phyloP scores from a whole-genome alignment of 2,329 filamentous ascomycete genomes.

The Fusarium sp. region DNA sequence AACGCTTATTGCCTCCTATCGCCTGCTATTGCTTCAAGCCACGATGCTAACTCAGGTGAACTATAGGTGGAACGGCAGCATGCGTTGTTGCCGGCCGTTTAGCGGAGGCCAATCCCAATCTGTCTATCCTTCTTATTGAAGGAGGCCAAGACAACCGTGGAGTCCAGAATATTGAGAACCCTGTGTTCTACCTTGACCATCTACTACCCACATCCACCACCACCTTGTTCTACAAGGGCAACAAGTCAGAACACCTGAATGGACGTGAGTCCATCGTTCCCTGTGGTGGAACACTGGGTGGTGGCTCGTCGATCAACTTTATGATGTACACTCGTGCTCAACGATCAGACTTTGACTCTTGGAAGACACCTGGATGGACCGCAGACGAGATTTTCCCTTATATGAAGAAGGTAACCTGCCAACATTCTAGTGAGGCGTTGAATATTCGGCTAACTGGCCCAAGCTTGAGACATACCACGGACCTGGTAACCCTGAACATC shows the following conservation, averaged over 20 bases:
- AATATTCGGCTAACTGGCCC: not conserved
- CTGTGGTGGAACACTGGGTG: slow-evolving; percentile 46
- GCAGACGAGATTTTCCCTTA: slow-evolving; percentile 48
- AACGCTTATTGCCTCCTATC: not conserved
- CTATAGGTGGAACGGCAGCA: slow-evolving; percentile 47
- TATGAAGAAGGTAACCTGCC: slow-evolving; percentile 45
- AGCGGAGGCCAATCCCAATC: slow-evolving; percentile 43
- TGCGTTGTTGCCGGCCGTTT: slow-evolving; percentile 48
- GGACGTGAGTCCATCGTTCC: slow-evolving; percentile 44
- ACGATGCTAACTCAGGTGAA: not conserved
- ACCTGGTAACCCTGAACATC: slow-evolving; percentile 55
- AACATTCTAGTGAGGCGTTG: rapidly evolving
- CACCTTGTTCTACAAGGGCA: slow-evolving; percentile 44
- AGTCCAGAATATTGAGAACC: slow-evolving; percentile 44
- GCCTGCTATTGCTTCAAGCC: not conserved
- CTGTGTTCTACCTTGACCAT: slow-evolving; percentile 43
- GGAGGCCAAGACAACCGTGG: slow-evolving; percentile 46
- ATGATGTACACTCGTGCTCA: slow-evolving; percentile 51
- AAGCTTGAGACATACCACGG: slow-evolving; percentile 68
- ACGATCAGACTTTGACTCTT: slow-evolving; percentile 49
- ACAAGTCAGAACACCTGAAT: slow-evolving; percentile 39
- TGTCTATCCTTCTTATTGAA: slow-evolving; percentile 50
- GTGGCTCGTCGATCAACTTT: slow-evolving; percentile 50
- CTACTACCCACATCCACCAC: slow-evolving; percentile 40
- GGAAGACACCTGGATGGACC: slow-evolving; percentile 51